Base-by-base conservation (phyloP, 2,329 filamentous ascomycete species). In the Knoxdaviesia capensis region DNA sequence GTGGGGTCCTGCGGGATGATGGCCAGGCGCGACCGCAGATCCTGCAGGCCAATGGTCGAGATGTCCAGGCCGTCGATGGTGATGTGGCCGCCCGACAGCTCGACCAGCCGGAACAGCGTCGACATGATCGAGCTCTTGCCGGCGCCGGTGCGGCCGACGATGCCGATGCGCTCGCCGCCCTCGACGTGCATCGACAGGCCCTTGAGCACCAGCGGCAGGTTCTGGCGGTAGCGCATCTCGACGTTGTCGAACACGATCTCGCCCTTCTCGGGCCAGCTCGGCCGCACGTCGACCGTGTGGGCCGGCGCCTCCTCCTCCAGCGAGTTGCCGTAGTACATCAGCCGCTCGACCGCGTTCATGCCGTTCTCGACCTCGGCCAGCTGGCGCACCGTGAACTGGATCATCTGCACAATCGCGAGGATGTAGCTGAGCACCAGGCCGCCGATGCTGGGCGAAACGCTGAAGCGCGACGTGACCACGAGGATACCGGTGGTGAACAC, bases 341-440 rank as follows among this genome's bases (percentile, higher is more conserved):
- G 67, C 40, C 90, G 79, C 60, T 96, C 88, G 0, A 92, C 90
- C 0, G 87, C 79, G 56, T 94, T 96, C 88, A 96, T 96, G 54
- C 87, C 85, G 60, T 94, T 96, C 59, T 96, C 88, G 6, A 96
- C 85, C 58, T 94, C 88, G 30, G 88, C 88, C 6, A 94, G 68
- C 59, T 96, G 88, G 11, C 90, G 75, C 11, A 96, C 84, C 1
- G 85, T 88, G 58, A 94, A 94, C 55, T 94, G 88, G 48, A 96
- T 79, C 80, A 94, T 86, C 57, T 92, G 84, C 11, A 93, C 86
- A 52, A 94, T 93, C 9, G 80, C 73, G 11, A 98, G 69, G 53
- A 96, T 93, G 58, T 96, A 96, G 39, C 82, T 90, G 28, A 98
- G 68, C 0, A 96, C 86, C 35, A 96, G 65, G 20, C 90, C 90